Base-by-base conservation (phyloP, 2,329 filamentous ascomycete species). In the Tolypocladium sp. region DNA sequence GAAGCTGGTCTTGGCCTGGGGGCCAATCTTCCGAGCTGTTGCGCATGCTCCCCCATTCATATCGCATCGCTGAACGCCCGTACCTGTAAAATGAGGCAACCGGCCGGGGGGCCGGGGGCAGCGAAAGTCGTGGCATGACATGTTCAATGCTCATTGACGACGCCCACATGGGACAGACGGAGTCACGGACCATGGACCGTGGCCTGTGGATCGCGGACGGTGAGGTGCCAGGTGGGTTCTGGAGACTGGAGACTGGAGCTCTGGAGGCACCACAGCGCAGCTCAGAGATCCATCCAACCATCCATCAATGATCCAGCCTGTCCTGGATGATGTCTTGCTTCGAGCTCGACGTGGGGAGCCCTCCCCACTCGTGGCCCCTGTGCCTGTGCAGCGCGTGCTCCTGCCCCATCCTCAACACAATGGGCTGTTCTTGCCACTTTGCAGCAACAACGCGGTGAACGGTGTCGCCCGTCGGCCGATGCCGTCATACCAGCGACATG, bases 21-120 rank as follows among this genome's bases (percentile, higher is more conserved):
- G 25, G n/a, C 35, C 54, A 42, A 58, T 55, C 42, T 58, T 58
- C 40, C 57, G 38, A 58, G 49, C 51, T 58, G 46, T 58, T 55
- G 57, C 57, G 40, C 37, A 20, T 12, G 49, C 38, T 30, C 25
- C 37, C 35, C 49, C 49, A 30, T 51, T 33, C 46, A 51, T n/a
- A 33, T 52, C 30, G 49, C 30, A 30, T 52, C 30, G 30, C 30
- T 52, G 20, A 17, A 22, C 30, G 20, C 30, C 49, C 38, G 54
- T 10, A 56, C 20, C 54, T 12, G 27, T 38, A 13, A 58, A 55
- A 58, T 58, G 57, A 58, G 57, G 57, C 51, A 55, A 55, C 27
- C 51, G 51, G 41, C 51, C 51, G 35, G 56, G 55, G 56, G 56
- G 7, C 25, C 25, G 44, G 27, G 17, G 8, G n/a, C 25, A 5